phyloP scores from a whole-genome alignment of 2,329 filamentous ascomycete genomes.

The Reticulascus tulasneorum region DNA sequence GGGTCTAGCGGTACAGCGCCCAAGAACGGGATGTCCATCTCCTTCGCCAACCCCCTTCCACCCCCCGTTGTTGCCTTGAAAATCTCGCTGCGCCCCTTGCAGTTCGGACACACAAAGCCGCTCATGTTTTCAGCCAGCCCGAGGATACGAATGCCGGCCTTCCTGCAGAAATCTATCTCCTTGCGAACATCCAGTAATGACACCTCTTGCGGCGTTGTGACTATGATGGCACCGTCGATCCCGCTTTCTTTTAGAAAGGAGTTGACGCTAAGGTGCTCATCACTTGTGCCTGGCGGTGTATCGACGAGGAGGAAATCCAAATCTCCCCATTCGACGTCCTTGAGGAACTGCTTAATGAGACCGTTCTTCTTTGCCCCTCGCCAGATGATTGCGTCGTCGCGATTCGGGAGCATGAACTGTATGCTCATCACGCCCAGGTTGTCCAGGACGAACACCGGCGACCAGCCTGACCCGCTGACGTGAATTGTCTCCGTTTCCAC shows the following conservation, averaged over 20 bases:
- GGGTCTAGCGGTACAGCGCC: conserved; percentile 90
- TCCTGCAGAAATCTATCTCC: conserved; percentile 95
- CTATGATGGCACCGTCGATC: conserved; percentile 87
- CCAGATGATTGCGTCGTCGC: conserved; percentile 97
- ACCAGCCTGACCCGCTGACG: conserved; percentile 83
- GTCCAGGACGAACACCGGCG: conserved; percentile 90
- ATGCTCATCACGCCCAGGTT: conserved; percentile 96
- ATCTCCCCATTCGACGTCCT: conserved; percentile 97
- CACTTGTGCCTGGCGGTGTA: conserved; percentile 90
- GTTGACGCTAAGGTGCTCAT: conserved; percentile 94
- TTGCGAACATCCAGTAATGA: conserved; percentile 88
- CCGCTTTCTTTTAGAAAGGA: conserved; percentile 85
- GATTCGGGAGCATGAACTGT: conserved; percentile 93
- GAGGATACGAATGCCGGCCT: conserved; percentile 83
- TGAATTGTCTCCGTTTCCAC: conserved; percentile 93
- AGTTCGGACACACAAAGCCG: conserved; percentile 92
- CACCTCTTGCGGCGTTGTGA: conserved; percentile 95
- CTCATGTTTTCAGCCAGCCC: conserved; percentile 98
- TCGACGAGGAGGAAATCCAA: conserved; percentile 92
- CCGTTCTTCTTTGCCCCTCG: conserved; percentile 98
- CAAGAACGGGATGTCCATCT: conserved; percentile 84
- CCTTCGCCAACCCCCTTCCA: conserved; percentile 71
- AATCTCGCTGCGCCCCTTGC: conserved; percentile 76
- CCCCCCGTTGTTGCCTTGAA: conserved; percentile 91
- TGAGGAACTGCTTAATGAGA: conserved; percentile 94